Base-by-base conservation (phyloP, 192 early-diverging fungal species). In the Coemansia sp. region DNA sequence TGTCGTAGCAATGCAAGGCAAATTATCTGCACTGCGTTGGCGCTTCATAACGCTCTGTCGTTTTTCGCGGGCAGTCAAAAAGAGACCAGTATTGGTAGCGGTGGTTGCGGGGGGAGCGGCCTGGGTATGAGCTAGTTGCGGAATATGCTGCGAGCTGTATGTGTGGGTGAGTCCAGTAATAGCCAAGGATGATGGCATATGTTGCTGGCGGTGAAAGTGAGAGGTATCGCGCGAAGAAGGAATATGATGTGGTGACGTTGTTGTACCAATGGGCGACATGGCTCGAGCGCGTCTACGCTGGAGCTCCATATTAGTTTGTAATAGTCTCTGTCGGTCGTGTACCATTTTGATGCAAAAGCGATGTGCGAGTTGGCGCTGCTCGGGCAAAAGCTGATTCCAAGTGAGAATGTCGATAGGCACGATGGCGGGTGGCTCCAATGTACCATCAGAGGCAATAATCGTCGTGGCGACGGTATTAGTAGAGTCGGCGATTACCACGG, bases 361-460 rank as follows among this genome's bases (percentile, higher is more conserved):
- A 28, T 82, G 68, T 0, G 79, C 79, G 53, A 82, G 64, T 4
- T 65, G 67, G 26, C 72, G 74, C 71, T 82, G 79, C 60, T 76
- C 72, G 6, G 79, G 79, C 7, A 76, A 62, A 46, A 82, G 74
- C 68, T 82, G 79, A 38, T 82, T 82, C 79, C 79, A 82, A 19
- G 74, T 74, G n/a, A 75, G 50, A 21, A 76, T 75, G 57, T 82
- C 79, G 16, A 82, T 82, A 4, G 79, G 79, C 57, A 82, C 79
- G 17, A 66, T 65, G 10, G 57, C 49, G 0, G 79, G 79, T 9
- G 79, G 79, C 66, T 82, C 79, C 6, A 82, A 38, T 13, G 68
- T 70, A 6, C 71, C 68, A 1, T 62, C 63, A 11, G 52, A 55
- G 10, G 26, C 8, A 5, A 55, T 55, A 10, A 55, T 28, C 30